phyloP scores from a whole-genome alignment of 148 eudicot species.

The Rhododendron williamsianum region DNA sequence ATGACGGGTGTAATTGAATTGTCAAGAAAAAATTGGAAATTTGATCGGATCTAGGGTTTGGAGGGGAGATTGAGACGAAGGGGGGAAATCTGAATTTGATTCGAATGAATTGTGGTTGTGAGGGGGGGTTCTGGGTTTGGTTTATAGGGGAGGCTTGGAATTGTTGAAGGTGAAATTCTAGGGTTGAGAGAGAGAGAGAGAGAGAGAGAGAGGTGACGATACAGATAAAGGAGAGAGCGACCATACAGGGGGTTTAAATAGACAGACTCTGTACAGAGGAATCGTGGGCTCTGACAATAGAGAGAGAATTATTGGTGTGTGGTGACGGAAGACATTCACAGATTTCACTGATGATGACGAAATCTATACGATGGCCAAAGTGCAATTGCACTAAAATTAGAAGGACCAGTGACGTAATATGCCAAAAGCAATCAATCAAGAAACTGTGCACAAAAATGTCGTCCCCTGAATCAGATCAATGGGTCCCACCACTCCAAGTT shows the following conservation, averaged over 20 bases:
- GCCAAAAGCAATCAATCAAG: background rate
- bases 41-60: constrained; percentile 16
- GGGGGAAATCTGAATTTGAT: background rate
- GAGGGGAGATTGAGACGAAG: background rate
- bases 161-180: background rate
- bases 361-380: background rate
- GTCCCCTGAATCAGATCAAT: too few species aligned
- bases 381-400: background rate
- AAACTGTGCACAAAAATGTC: too few species aligned
- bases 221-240: background rate
- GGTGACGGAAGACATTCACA: background rate
- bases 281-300: background rate
- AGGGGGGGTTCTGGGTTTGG: background rate
- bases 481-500: background rate
- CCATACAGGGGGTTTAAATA: background rate
- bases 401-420: background rate
- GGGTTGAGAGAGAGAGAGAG: background rate
- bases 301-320: background rate
- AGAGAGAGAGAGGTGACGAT: background rate
- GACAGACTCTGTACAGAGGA: background rate
- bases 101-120: background rate
- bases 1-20: background rate
- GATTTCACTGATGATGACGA: background rate
- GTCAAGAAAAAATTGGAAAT: background rate
- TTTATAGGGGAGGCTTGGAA: background rate